Evolutionary conservation across 2,329 filamentous ascomycete genomes (phyloP), one percentile per base, ranked within the genome.

Genomic region (Aspergillus glaucus): DNA sequence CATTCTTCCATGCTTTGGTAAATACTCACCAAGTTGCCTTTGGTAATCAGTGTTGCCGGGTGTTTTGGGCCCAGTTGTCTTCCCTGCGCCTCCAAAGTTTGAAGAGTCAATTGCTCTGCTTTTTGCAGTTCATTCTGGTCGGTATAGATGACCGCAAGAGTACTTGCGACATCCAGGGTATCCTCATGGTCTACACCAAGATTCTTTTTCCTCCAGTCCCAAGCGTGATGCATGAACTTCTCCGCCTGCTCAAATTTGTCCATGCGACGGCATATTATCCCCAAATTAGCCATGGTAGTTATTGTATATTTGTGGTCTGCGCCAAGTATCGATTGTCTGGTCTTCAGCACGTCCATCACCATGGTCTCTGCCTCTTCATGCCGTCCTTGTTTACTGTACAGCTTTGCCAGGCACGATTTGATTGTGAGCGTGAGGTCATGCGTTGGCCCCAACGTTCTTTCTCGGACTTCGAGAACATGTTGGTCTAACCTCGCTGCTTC

Each of bases 21-120:
- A 7, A 34, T 32, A 17, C 3, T n/a, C 17, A 44, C 26, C 3
- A 49, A 24, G 7, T 46, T 34, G 15, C 36, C 24, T 37, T 45
- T 93, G 87, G 19, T 54, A 14, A 10, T 43, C 34, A 57, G 43
- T 15, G 51, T 54, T 24, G 46, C 15, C 8, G 45, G 54, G 44
- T 58, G 50, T 7, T 52, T 46, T 12, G 19, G 42, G 2, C 53
- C 53, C 6, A 53, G n/a, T 14, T 43, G 19, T n/a, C 41, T 22
- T 28, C 50, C 41, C 26, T 48, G 46, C 45, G 45, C 47, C 50
- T 40, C 43, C 10, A 59, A 24, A 21, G 51, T 50, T 30, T 53
- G 45, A 3, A 49, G 19, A 1, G 42, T 19, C 14, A 66, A 51
- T 46, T 52, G 36, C 48, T 66, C 62, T 2, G 66, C 64, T 46